phyloP scores from a whole-genome alignment of 2,329 filamentous ascomycete species.

The Trichoderma sp. region DNA sequence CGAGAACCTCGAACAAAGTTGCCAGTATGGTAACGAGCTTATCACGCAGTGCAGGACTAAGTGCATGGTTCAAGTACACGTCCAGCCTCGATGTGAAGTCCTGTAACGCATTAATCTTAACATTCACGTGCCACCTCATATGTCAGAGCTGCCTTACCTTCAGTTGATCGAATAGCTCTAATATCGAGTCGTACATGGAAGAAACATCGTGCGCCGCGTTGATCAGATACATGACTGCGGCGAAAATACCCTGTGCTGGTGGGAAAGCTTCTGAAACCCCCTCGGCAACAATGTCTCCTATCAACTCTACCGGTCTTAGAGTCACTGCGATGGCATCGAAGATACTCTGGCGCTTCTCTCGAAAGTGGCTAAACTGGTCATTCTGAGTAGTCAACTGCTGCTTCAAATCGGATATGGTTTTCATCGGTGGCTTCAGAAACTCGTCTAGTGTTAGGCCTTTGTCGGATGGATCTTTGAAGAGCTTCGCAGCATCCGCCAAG shows the following conservation, averaged over 20 bases:
- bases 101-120: conserved; percentile 26
- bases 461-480: conserved; percentile 35
- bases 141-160: conserved; percentile 30
- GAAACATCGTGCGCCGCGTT: conserved; percentile 48
- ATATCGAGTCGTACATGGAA: conserved; percentile 46
- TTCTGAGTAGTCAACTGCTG: conserved; percentile 39
- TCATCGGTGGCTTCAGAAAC: conserved; percentile 38
- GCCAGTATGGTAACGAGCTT: conserved; percentile 47
- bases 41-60: conserved; percentile 41
- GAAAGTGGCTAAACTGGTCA: conserved; percentile 39
- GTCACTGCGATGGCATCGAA: conserved; percentile 37
- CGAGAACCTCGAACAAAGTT: conserved; percentile 47
- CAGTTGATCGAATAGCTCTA: conserved; percentile 45
- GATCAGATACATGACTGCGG: conserved; percentile 46
- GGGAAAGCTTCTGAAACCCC: conserved; percentile 42
- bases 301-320: conserved; percentile 41
- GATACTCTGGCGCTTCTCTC: conserved; percentile 37
- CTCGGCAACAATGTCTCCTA: conserved; percentile 42
- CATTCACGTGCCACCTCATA: neutral
- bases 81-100: conserved; percentile 46
- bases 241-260: conserved; percentile 44
- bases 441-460: conserved; percentile 31
- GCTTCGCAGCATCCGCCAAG: conserved; percentile 37
- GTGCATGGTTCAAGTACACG: conserved; percentile 42
- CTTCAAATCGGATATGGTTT: conserved; percentile 36